Evolutionary conservation across 352 stramenopile species (phyloP).

Genomic region (Phytophthora hibernalis): DNA sequence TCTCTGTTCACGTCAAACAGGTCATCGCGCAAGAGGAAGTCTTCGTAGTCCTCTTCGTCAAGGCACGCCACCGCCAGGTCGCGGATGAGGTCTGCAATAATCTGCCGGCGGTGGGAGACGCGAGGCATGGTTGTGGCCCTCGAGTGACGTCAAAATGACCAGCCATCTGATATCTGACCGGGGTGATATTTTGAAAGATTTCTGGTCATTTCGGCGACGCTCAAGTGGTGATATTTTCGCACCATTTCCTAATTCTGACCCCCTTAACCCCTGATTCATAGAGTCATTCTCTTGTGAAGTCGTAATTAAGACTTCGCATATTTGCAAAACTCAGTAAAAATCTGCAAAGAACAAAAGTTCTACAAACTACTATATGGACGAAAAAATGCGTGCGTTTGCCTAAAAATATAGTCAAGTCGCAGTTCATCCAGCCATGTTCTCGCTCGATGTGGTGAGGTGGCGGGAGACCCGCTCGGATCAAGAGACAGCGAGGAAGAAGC

Average conservation of each 20-base stretch:
- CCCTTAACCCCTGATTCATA: too few relatives aligned
- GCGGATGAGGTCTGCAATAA: too few relatives aligned
- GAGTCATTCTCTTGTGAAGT: too few relatives aligned
- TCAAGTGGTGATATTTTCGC: constrained; percentile 8
- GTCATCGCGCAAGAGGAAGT: constrained; percentile 1
- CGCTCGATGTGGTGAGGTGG: constrained; percentile 63
- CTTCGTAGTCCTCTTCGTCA: constrained; percentile 10
- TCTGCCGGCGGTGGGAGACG: constrained; percentile 2
- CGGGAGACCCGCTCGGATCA: constrained; percentile 49
- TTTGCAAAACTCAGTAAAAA: too few relatives aligned
- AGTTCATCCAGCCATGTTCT: constrained; percentile 54
- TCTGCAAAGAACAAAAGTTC: too few relatives aligned
- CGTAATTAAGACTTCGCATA: too few relatives aligned
- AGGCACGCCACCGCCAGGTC: background rate
- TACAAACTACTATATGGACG: too few relatives aligned
- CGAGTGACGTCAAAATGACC: background rate
- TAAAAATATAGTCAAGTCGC: constrained; percentile 19
- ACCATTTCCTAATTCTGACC: constrained; percentile 7
- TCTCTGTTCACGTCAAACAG: constrained; percentile 1
- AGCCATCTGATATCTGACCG: background rate
- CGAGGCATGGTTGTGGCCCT: background rate
- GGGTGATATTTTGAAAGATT: constrained; percentile 4
- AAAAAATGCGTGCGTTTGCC: background rate
- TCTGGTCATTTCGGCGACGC: constrained; percentile 5
- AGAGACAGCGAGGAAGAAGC: constrained; percentile 41